Base-by-base conservation (phyloP, 495 filamentous ascomycete genomes). In the Penicillium egyptiacum region DNA sequence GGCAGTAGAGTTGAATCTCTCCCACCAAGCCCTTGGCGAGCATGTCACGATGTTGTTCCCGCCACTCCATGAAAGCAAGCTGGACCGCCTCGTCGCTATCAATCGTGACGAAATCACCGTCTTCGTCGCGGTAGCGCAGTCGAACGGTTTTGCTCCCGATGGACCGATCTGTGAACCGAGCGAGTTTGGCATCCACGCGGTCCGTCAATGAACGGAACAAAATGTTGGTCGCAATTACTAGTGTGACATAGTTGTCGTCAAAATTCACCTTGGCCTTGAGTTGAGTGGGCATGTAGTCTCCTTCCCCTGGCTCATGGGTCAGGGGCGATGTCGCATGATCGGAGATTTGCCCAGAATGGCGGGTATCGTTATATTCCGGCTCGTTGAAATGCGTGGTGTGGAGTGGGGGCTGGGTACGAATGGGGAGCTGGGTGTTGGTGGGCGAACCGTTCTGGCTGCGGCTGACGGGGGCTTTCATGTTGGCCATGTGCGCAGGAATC, bases 161-260 rank as follows among this genome's bases (percentile, higher is more conserved):
- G 16, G 88, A 90, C 59, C 87, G 86, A 61, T 81, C 86, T 9
- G 91, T 92, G 59, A 89, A 88, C 43, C 91, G 83, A 39, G 86
- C 87, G 61, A 98, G 82, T 72, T 98, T 98, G 22, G 89, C 89
- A 70, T 98, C 95, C 65, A 98, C 97, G n/a, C 94, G 91, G 65
- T 98, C 92, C 47, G 91, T 89, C 22, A 98, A 79, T 28, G 90
- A 92, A 47, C 92, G 89, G 73, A 95, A 96, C 44, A 88, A 83
- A 64, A 98, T 98, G 64, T 91, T 94, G 75, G 88, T 93, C 20
- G 90, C 86, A 42, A 95, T 94, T 31, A 98, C 92, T 11, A 98
- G 80, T 0, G 92, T 96, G 54, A 97, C 86, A 62, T 95, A 92
- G 49, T 84, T 85, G 8, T 83, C 79, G 16, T 90, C 88, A 64